Base-by-base conservation (phyloP, 1,284 basidiomycete species). In the Cutaneotrichosporon sp. region DNA sequence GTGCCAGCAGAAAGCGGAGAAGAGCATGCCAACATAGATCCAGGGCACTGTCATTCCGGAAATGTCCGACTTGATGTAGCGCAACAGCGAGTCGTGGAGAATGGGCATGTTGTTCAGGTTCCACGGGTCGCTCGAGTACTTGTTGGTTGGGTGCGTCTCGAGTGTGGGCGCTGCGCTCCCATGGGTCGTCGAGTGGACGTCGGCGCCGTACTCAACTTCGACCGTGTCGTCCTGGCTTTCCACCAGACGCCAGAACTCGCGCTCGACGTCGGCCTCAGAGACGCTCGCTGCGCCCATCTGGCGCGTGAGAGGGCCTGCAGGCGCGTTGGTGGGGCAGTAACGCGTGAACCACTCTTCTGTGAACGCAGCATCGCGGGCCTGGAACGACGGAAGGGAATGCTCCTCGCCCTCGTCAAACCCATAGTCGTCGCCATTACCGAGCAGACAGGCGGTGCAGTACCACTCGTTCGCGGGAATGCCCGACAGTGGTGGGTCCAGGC, bases 41-140 rank as follows among this genome's bases (percentile, higher is more conserved):
- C 96, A 99, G 8, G 96, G 96, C 4, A 97, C 91, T 0, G 96
- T 99, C 96, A 98, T 98, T 17, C 96, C 96, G 51, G 92, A 97
- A 54, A 99, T 97, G 74, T 98, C 94, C 5, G 90, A 93, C 76
- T 97, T 96, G 79, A 99, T 97, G 76, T 88, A 98, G 18, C 80
- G 76, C 20, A 78, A 55, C 2, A 78, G 60, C 49, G 91, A 97
- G 51, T 92, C 88, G 2, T 84, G 80, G 7, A 92, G 74, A 60
- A 96, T 93, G 8, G 93, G 89, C 47, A 99, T 86, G 66, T 97
- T 98, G 78, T 97, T 97, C 64, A 99, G 77, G 73, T 99, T 99
- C 96, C 96, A 98, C 0, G 88, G 86, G 73, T 97, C 90, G 66
- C 84, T 85, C 9, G 94, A 84, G 68, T 94, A 96, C 1, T 84